These are phyloP conservation scores for Marasmius fiardii DNA, from an alignment of 1,284 basidiomycete species.

Conservation along the genomic window DNA sequence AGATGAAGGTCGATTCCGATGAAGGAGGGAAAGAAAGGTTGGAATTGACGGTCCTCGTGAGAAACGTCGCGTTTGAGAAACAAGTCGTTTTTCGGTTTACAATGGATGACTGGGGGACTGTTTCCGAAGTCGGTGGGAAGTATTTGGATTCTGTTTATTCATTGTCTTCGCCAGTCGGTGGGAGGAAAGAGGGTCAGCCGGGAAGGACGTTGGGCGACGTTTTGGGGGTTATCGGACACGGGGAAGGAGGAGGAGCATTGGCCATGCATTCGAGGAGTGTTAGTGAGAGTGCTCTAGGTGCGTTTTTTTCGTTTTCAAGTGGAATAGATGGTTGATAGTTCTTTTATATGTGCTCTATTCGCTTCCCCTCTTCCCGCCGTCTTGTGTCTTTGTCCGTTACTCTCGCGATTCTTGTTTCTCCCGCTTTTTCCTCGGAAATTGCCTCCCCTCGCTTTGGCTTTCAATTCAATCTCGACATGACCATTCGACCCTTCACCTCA, in stretches of 20 bases:
- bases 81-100: conserved; percentile 87
- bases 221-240: neutral
- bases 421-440: too few relatives aligned
- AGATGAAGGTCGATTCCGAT: neutral
- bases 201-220: neutral
- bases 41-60: conserved; percentile 72
- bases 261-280: too few relatives aligned
- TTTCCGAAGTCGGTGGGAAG: conserved; percentile 77
- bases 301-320: neutral
- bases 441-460: too few relatives aligned
- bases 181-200: too few relatives aligned
- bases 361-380: too few relatives aligned
- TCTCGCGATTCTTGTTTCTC: neutral
- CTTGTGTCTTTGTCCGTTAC: neutral
- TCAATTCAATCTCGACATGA: too few relatives aligned
- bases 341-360: too few relatives aligned
- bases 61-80: conserved; percentile 88
- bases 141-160: conserved; percentile 33
- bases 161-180: conserved; percentile 12
- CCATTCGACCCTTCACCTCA: too few relatives aligned
- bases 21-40: conserved; percentile 9
- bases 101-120: conserved; percentile 91
- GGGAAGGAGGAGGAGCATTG: too few relatives aligned
- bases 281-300: neutral
- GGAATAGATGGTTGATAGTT: too few relatives aligned